A percentile compares a stretch with the other conserved stretches of the same genome.
Evolutionary conservation across 352 stramenopile species (phyloP).

Genomic region (Aphanomyces invadans): DNA sequence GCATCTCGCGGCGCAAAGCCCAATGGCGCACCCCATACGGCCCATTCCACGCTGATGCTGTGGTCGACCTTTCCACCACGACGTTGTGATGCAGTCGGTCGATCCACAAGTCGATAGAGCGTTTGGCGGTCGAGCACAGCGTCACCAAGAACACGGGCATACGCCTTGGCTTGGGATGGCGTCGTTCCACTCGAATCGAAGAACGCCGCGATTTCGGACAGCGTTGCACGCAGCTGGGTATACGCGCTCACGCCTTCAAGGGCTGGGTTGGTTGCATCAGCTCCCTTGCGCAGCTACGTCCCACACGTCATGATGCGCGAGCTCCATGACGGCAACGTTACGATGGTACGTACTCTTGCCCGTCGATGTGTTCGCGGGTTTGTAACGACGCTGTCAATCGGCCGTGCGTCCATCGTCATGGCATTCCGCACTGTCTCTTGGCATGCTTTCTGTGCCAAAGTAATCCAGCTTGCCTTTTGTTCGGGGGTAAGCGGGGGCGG

Average conservation of each 20-base stretch:
- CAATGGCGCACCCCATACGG: conserved; percentile 3
- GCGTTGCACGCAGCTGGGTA: conserved; percentile 12
- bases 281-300: conserved; percentile 6
- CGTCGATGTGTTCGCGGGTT: conserved; percentile 14
- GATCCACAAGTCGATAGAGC: conserved; percentile 20
- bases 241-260: conserved; percentile 17
- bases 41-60: conserved; percentile 21
- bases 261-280: conserved; percentile 1
- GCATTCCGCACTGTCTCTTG: conserved; percentile 24
- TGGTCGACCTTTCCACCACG: not conserved
- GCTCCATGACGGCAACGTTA: not conserved
- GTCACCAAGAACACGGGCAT: conserved; percentile 12
- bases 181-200: not conserved
- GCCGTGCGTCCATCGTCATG: conserved; percentile 14
- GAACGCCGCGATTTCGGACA: conserved; percentile 7
- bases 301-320: not conserved
- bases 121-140: conserved; percentile 9
- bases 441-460: conserved; percentile 8
- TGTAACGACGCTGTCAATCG: conserved; percentile 9
- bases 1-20: conserved; percentile 16
- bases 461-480: not conserved
- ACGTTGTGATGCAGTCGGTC: not conserved
- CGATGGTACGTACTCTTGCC: not conserved
- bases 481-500: not conserved
- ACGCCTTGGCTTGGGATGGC: not conserved